phyloP scores from a whole-genome alignment of 1,139 yeast genomes.

The Yamadazyma sp. region DNA sequence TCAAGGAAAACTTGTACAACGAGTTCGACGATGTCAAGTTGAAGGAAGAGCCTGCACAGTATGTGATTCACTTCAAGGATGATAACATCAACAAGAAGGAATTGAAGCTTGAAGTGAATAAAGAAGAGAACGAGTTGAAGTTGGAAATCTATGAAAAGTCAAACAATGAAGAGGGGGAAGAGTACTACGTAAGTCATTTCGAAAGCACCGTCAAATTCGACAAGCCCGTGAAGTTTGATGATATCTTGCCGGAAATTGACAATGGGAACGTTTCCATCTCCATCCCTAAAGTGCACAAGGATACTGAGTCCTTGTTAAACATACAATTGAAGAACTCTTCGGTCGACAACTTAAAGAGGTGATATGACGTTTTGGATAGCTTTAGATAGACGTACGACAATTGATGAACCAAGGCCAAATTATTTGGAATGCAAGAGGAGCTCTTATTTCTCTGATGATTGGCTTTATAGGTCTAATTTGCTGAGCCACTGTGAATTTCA shows the following conservation, averaged over 20 bases:
- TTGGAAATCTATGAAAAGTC: slow-evolving; percentile 19
- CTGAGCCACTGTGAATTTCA: not conserved
- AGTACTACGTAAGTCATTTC: slow-evolving; percentile 18
- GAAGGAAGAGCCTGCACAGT: slow-evolving; percentile 24
- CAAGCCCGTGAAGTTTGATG: slow-evolving; percentile 23
- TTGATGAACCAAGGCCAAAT: no score
- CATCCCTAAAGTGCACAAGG: slow-evolving; percentile 27
- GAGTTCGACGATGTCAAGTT: slow-evolving; percentile 23
- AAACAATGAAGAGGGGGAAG: slow-evolving; percentile 17
- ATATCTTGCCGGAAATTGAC: slow-evolving; percentile 22
- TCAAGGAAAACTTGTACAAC: slow-evolving; percentile 18
- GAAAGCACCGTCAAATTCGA: slow-evolving; percentile 25
- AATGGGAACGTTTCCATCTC: slow-evolving; percentile 21
- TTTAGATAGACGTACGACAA: not conserved
- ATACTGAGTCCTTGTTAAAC: slow-evolving; percentile 20
- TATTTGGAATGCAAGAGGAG: no score
- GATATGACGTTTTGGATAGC: not conserved
- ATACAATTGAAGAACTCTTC: slow-evolving; percentile 19
- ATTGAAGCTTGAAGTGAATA: slow-evolving; percentile 24
- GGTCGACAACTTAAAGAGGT: slow-evolving; percentile 15
- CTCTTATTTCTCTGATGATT: no score
- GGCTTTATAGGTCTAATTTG: not conserved
- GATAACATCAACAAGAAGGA: slow-evolving; percentile 22
- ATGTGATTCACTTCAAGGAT: slow-evolving; percentile 22
- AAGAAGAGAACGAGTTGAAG: slow-evolving; percentile 24